Base-by-base conservation (phyloP, 2,329 filamentous ascomycete species). In the Xylaria sp. region DNA sequence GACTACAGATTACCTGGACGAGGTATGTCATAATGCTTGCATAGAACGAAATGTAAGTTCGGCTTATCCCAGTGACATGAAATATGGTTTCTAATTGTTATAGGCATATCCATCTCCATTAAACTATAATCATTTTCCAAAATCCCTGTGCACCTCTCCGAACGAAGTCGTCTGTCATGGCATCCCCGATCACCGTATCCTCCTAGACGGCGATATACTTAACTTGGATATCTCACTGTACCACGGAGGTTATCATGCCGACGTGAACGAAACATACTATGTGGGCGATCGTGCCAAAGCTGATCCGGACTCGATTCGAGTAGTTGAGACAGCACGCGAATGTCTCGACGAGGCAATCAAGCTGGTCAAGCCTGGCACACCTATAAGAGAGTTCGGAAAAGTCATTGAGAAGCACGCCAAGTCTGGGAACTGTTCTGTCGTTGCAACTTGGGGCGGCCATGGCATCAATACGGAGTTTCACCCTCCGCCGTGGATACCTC, bases 131-230 rank as follows among this genome's bases (percentile, higher is more conserved):
- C 87, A 94, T 81, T 99, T 98, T 83, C 96, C 96, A 72, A 99
- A 99, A 84, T 99, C 96, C 0, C 92, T 98, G 69, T 99, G 96
- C 83, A 98, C 96, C 2, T 98, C 95, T 1, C 84, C 92, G 60
- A 99, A 99, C 84, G 96, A 99, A 83, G 92, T 97, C 73, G 98
- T 99, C 80, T 99, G 96, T 84, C 96, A 99, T 85, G 96, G 96
- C 62, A 99, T 99, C 73, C 96, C 96, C 10, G 96, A 99, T 78
- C 90, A 97, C 79, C 90, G 95, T 61, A 86, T 92, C 8, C 87
- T 99, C 1, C 82, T 94, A 71, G 94, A 99, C 74, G 96, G 96
- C 70, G 96, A 99, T 78, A 98, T 99, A 73, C 84, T 99, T 77
- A 99, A 99, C 83, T 94, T 99, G 74, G 96, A 99, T 76, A 92